phyloP scores from a whole-genome alignment of 805 yeast species.

The Clavispora carvajalis region DNA sequence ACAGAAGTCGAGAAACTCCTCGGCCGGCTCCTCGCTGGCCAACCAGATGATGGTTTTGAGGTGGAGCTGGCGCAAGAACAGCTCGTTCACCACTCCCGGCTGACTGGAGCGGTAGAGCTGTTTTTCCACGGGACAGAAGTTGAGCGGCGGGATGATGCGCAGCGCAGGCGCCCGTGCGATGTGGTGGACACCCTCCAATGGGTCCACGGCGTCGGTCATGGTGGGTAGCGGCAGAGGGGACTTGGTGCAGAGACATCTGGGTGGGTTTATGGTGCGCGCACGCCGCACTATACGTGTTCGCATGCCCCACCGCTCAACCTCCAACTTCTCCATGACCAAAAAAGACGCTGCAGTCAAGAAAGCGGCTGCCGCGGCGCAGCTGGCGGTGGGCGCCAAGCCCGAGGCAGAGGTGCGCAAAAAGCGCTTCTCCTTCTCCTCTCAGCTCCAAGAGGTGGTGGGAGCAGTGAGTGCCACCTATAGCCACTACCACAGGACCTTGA shows the following conservation, averaged over 20 bases:
- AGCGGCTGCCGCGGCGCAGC: conserved; percentile 13
- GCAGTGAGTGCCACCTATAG: conserved; percentile 31
- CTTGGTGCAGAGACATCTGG: too few relatives aligned
- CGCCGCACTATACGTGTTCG: conserved; percentile 4
- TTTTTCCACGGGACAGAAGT: conserved; percentile 91
- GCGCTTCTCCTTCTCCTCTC: conserved; percentile 8
- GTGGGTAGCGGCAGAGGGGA: too few relatives aligned
- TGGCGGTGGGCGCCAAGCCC: conserved; percentile 6
- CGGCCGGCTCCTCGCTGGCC: conserved; percentile 93
- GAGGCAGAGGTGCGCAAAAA: conserved; percentile 5
- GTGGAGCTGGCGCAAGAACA: conserved; percentile 69
- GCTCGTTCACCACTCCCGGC: conserved; percentile 89
- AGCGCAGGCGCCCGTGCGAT: conserved; percentile 50
- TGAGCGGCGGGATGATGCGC: conserved; percentile 86
- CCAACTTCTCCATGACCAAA: conserved; percentile 28
- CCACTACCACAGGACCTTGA: conserved; percentile 30
- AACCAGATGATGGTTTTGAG: conserved; percentile 86
- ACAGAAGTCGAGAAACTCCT: conserved; percentile 77
- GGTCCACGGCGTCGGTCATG: not conserved
- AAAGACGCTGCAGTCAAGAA: conserved; percentile 26
- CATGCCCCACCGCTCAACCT: not conserved
- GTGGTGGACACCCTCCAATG: not conserved
- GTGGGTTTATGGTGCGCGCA: conserved; percentile 2
- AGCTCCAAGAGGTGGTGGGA: conserved; percentile 20
- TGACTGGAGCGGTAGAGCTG: conserved; percentile 87